Conservation (phyloP, 352 stramenopile genomes). For the Lagenidium giganteum region DNA sequence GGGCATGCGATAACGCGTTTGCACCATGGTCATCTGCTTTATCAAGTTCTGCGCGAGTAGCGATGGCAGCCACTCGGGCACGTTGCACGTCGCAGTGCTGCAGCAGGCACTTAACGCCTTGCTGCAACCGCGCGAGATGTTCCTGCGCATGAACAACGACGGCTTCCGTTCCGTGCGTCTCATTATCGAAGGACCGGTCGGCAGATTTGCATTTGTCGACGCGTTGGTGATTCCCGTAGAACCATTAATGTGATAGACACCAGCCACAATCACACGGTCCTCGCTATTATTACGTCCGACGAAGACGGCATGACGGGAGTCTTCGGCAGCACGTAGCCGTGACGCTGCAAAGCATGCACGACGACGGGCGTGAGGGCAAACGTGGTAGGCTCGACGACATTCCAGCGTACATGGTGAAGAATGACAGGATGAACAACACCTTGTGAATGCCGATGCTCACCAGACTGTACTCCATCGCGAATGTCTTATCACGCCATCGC, state of each 20-base stretch:
- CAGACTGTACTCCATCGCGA: constrained; percentile 75
- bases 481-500: constrained; percentile 69
- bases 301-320: too few relatives aligned
- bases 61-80: constrained; percentile 23
- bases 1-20: constrained; percentile 66
- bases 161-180: constrained; percentile 69
- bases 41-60: constrained; percentile 44
- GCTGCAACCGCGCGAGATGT: constrained; percentile 56
- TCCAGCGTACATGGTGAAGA: constrained; percentile 69
- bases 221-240: constrained; percentile 63
- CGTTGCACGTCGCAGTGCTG: constrained; percentile 63
- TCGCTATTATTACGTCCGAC: too few relatives aligned
- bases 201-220: constrained; percentile 67
- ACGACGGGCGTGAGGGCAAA: constrained; percentile 77
- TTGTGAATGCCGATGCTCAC: constrained; percentile 75
- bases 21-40: constrained; percentile 48
- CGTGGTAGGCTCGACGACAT: constrained; percentile 70
- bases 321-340: constrained; percentile 65
- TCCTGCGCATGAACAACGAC: constrained; percentile 59
- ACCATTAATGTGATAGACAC: too few relatives aligned
- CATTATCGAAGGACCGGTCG: constrained; percentile 54
- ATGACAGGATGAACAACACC: constrained; percentile 65
- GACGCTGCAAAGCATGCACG: constrained; percentile 43
- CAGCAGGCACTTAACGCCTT: constrained; percentile 67
- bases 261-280: too few relatives aligned